Evolutionary conservation across 306 rosid species (phyloP), one percentile per base, ranked within the genome.

Genomic region (Echinosophora koreensis): DNA sequence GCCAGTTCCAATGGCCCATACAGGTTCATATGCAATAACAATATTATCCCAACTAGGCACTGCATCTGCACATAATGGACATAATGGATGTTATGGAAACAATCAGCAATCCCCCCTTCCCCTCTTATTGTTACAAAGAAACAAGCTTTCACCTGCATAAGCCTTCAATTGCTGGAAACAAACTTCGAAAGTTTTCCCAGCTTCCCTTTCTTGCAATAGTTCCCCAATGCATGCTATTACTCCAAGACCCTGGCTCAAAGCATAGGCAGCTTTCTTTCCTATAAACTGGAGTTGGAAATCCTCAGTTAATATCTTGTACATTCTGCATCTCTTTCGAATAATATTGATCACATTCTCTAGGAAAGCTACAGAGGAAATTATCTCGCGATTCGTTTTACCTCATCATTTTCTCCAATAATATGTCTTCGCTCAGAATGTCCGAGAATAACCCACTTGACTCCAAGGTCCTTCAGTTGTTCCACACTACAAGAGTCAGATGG

Each of bases 1-100:
- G 50, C 99, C 99, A 5, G 99, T 96, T 76, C 99, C 99, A 84
- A 96, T 96, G 76, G 99, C 99, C 99, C 99, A 96, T 28, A 96
- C 98, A 57, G 99, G 99, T 88, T 96, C 99, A 80, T 96, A 96
- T 7, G 99, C 99, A 76, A 96, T 86, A 68, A 96, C 99, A 54
- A 92, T 74, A 74, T 88, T 84, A 61, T 92, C 99, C 99, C 99
- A 96, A 84, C 96, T 87, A 46, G 96, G 94, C 76, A 96, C 92
- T 3, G 93, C 88, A 79, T 96, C 99, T 96, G 94, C 76, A 78
- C 37, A 83, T 28, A 76, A 80, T 32, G 57, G 47, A 27, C 14
- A 77, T 2, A 27, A 39, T 32, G 17, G 34, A 58, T 57, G 52
- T 82, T 54, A 78, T 3, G 51, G 61, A 75, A 73, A 55, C 49